Base-by-base conservation (phyloP, 2,329 filamentous ascomycete species). In the Tolypocladium album region DNA sequence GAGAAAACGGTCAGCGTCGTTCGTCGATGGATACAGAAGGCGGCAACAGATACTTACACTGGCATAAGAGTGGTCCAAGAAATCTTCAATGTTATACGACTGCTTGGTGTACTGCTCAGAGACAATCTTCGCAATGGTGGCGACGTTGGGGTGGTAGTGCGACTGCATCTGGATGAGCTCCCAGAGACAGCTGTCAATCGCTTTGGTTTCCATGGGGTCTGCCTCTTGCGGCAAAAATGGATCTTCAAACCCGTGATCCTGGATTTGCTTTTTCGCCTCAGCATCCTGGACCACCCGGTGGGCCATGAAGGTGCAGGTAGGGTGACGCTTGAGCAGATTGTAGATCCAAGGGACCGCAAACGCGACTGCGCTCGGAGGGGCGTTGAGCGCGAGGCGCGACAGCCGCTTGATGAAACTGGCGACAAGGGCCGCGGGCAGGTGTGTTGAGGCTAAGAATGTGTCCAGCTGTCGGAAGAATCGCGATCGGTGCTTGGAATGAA, bases 321-420 rank as follows among this genome's bases (percentile, higher is more conserved):
- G 93, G 71, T 99, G 94, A 65, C 83, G 84, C 74, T 90, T 94
- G 71, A 99, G 82, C 66, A 96, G 82, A 74, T 99, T 99, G 79
- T 99, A 99, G 58, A 93, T 87, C 86, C 91, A 97, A 0, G 94
- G 95, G 12, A 97, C 81, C 55, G 96, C 86, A 59, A 87, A 88
- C 20, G 97, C 92, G 58, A 97, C 88, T 38, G 91, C 92, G 40
- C 90, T 86, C 2, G 95, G 94, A 2, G 95, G 93, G 0, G 91
- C 92, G 68, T 90, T 87, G n/a, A 99, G 81, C 20, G 90, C 84
- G 43, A 97, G 80, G 58, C 93, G 83, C 4, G 92, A 85, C 11
- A 99, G 81, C n/a, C 90, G 85, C 76, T 99, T 99, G 77, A 99
- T 87, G 75, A 99, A 99, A 74, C 92, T 96, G 15, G 94, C 93